A percentile compares a stretch with the other conserved stretches of the same genome.
Conservation (phyloP, 2,329 filamentous ascomycete genomes). For the Fusarium chuoi region DNA sequence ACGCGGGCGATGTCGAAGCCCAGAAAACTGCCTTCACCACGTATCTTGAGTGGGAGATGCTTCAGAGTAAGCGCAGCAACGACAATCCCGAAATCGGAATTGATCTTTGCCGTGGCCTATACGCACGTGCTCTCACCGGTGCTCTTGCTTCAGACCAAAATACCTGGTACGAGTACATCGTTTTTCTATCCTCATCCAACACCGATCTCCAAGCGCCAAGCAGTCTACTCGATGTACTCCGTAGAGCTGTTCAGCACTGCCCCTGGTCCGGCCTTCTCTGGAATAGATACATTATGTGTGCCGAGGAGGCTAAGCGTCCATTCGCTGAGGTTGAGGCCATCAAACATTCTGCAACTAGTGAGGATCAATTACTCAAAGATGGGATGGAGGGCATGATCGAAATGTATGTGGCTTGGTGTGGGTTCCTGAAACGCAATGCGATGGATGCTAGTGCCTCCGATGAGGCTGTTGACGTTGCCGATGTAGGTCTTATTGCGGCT, state of each 20-base stretch:
- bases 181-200: conserved; percentile 71
- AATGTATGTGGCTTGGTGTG: conserved; percentile 94
- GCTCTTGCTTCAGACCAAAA: conserved; percentile 78
- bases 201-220: conserved; percentile 52
- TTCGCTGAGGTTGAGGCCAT: conserved; percentile 88
- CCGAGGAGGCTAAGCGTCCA: conserved; percentile 79
- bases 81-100: conserved; percentile 57
- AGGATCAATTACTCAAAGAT: conserved; percentile 83
- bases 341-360: conserved; percentile 91
- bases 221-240: conserved; percentile 74
- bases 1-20: conserved; percentile 65
- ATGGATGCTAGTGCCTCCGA: conserved; percentile 78
- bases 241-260: conserved; percentile 87
- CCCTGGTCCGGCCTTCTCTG: conserved; percentile 93
- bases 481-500: conserved; percentile 86
- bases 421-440: conserved; percentile 87
- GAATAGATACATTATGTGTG: conserved; percentile 87
- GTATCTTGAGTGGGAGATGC: conserved; percentile 89
- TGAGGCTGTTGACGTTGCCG: conserved; percentile 88
- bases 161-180: conserved; percentile 86
- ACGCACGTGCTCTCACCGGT: conserved; percentile 77
- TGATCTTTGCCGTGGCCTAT: conserved; percentile 72
- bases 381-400: conserved; percentile 90
- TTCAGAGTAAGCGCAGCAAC: conserved; percentile 63
- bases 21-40: conserved; percentile 65